phyloP scores from a whole-genome alignment of 108 stramenopile species.

The Pseudonitzschia delicatissima region DNA sequence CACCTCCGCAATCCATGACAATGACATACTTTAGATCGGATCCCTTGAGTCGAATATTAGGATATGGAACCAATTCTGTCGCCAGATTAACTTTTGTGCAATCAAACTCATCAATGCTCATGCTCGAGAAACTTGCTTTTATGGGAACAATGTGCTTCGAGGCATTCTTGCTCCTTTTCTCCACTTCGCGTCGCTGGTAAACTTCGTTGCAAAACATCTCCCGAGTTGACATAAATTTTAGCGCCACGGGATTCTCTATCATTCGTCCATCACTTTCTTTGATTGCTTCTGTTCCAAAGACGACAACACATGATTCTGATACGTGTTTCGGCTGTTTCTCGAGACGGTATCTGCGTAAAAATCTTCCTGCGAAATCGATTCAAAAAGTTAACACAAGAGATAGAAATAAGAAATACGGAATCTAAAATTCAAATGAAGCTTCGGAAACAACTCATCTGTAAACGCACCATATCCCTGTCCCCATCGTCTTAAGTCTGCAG shows the following conservation, averaged over 20 bases:
- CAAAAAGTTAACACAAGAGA: constrained; percentile 2
- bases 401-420: too few species aligned
- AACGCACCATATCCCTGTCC: constrained; percentile 61
- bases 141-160: constrained; percentile 9
- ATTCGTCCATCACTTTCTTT: constrained; percentile 6
- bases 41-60: constrained; percentile 5
- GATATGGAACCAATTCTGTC: constrained; percentile 7
- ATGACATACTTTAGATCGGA: constrained; percentile 17
- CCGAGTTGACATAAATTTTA: constrained; percentile 16
- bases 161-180: background rate
- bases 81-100: background rate
- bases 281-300: constrained; percentile 16
- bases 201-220: constrained; percentile 12
- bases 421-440: too few species aligned
- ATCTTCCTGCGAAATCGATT: constrained; percentile 6
- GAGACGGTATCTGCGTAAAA: constrained; percentile 13
- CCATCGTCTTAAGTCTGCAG: constrained; percentile 53
- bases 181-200: constrained; percentile 6
- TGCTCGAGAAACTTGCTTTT: constrained; percentile 8
- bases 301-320: constrained; percentile 21
- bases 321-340: constrained; percentile 18
- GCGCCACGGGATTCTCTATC: constrained; percentile 8
- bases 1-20: constrained; percentile 25
- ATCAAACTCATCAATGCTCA: constrained; percentile 2
- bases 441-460: constrained; percentile 30